Evolutionary conservation across 2,329 filamentous ascomycete genomes (phyloP), one percentile per base, ranked within the genome.

Genomic region (Arthrobotrys musiformis): DNA sequence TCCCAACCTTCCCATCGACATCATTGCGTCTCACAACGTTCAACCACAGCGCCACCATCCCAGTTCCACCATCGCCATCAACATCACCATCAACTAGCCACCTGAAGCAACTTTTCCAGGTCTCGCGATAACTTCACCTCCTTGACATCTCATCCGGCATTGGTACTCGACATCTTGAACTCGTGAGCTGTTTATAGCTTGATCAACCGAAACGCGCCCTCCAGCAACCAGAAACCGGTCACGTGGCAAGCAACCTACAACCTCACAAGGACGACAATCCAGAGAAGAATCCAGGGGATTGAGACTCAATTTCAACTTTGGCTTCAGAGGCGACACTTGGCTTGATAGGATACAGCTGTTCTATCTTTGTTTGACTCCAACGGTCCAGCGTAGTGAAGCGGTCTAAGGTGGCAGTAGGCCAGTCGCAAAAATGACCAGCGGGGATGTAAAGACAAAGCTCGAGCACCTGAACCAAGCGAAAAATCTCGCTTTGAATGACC

Each of bases 391-490:
- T 70, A 79, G 67, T 73, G 66, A 37, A 60, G 61, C 60, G 61
- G 42, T 52, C 56, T 40, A 24, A 73, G 50, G 44, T 63, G 50
- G 72, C 66, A 66, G 79, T 72, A 42, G 73, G 73, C 73, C 66
- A 61, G 46, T 54, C 66, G 73, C 66, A 70, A 84, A 82, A 83
- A 89, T 90, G 87, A 87, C 88, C 80, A 84, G 86, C 76, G 81
- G 86, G 70, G 81, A 84, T 73, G 86, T 89, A 77, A 86, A 88
- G 82, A 90, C 93, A 82, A 93, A 94, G 84, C 89, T 98, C 81
- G 89, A 89, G 81, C 94, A 97, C 86, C 90, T 99, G 81, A 90
- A 96, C 83, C 91, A 92, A 81, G 95, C 95, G 79, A 93, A 95
- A 82, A 92, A 92, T 83, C 91, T 98, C 78, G 94, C 96, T 66